These are phyloP conservation scores for Ceratobasidium sp. DNA, from an alignment of 1,284 basidiomycete species.

Conservation along the genomic window DNA sequence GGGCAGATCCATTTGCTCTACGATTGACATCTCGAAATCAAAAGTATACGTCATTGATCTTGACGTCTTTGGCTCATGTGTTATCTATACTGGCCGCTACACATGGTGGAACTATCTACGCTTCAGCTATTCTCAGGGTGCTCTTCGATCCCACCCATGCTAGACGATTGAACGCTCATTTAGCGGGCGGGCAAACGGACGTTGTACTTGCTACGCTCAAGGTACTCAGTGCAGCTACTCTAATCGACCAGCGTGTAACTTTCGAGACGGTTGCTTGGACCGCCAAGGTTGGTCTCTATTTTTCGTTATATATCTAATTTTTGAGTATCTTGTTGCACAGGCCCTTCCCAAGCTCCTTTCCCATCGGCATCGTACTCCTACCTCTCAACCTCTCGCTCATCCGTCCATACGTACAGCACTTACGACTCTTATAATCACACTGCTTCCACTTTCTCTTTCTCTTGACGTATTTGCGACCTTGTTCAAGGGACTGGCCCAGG, in stretches of 20 bases:
- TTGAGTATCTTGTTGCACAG: constrained; percentile 58
- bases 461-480: constrained; percentile 71
- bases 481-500: constrained; percentile 76
- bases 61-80: constrained; percentile 20
- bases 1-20: constrained; percentile 38
- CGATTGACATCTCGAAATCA: background rate
- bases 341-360: constrained; percentile 74
- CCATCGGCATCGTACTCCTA: constrained; percentile 63
- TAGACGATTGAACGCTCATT: constrained; percentile 69
- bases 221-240: constrained; percentile 70
- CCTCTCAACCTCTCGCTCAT: constrained; percentile 18
- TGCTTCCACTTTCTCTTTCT: constrained; percentile 77
- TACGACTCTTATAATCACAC: constrained; percentile 76
- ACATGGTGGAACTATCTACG: constrained; percentile 57
- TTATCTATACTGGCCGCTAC: constrained; percentile 17
- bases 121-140: constrained; percentile 70
- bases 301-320: background rate
- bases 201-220: constrained; percentile 75
- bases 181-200: constrained; percentile 73
- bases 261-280: constrained; percentile 82
- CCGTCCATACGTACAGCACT: constrained; percentile 81
- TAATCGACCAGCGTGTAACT: constrained; percentile 23
- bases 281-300: constrained; percentile 68
- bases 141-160: constrained; percentile 70
- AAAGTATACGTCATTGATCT: constrained; percentile 34